phyloP scores from a whole-genome alignment of 305 asterid genomes.

The Solanum hybrid region DNA sequence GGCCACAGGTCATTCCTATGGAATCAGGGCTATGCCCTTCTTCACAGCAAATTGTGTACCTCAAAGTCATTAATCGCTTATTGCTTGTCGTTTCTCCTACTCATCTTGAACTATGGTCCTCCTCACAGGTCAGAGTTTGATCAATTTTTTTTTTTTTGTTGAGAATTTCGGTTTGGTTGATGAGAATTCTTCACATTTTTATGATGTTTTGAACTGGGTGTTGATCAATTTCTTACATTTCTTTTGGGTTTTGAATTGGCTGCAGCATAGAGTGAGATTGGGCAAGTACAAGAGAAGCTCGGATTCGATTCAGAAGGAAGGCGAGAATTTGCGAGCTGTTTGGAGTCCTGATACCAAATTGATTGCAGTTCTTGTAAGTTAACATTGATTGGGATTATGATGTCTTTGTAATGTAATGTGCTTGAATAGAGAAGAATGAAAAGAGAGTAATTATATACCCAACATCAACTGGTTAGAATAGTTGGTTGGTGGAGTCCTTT shows the following conservation, averaged over 20 bases:
- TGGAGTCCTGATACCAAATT: constrained; percentile 96
- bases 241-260: neutral
- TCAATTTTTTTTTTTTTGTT: neutral
- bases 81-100: constrained; percentile 78
- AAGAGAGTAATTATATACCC: neutral
- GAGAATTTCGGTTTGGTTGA: neutral
- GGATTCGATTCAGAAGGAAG: constrained; percentile 61
- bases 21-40: constrained; percentile 52
- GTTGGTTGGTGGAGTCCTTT: neutral
- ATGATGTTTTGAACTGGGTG: neutral
- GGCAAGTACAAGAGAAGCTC: constrained; percentile 70
- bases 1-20: constrained; percentile 99
- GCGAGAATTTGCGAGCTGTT: constrained; percentile 80
- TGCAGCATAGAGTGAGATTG: constrained; percentile 96
- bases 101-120: constrained; percentile 92
- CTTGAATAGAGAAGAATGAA: neutral
- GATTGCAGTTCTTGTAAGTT: constrained; percentile 79
- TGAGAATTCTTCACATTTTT: neutral
- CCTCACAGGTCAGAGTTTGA: constrained; percentile 64
- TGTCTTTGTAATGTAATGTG: neutral
- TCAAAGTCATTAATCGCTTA: constrained; percentile 68
- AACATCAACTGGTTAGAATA: neutral
- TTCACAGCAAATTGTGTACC: constrained; percentile 63
- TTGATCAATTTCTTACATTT: neutral
- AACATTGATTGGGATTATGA: neutral